Conservation (phyloP, 108 stramenopile genomes). For the Skeletonema costatum region DNA sequence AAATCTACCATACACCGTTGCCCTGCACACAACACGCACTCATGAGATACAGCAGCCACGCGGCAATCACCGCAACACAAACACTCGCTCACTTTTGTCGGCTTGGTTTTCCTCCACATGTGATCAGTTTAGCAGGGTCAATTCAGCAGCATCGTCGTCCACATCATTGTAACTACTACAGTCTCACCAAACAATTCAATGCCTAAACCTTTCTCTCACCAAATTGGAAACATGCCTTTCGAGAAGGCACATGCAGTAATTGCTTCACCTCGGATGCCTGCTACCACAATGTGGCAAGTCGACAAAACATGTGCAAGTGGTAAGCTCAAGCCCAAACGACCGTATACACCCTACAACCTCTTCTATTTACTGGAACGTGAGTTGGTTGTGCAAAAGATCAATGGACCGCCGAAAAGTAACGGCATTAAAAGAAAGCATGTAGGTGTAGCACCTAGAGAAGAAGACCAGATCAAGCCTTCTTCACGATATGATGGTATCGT, state of each 20-base stretch:
- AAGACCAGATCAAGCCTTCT: slow-evolving; percentile 33
- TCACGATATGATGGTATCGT: slow-evolving; percentile 33
- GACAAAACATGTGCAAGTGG: neutral
- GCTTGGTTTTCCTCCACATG: neutral
- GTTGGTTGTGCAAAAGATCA: slow-evolving; percentile 29
- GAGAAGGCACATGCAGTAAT: neutral
- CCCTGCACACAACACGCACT: neutral
- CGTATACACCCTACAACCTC: slow-evolving; percentile 48
- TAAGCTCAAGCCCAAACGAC: slow-evolving; percentile 21
- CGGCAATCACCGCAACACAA: neutral
- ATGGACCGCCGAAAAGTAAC: neutral
- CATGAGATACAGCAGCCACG: neutral
- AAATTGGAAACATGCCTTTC: neutral
- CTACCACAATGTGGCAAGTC: neutral
- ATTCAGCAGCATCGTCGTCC: too few relatives aligned
- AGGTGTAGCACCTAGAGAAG: neutral
- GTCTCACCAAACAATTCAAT: neutral
- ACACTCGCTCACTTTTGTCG: neutral
- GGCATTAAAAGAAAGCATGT: neutral
- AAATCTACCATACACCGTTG: neutral
- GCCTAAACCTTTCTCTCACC: neutral
- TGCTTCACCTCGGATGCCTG: neutral
- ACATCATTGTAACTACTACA: neutral
- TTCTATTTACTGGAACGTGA: slow-evolving; percentile 50
- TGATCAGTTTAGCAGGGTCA: too few relatives aligned